These are phyloP conservation scores for Hanseniaspora singularis DNA, from an alignment of 805 yeast species.

Conservation along the genomic window DNA sequence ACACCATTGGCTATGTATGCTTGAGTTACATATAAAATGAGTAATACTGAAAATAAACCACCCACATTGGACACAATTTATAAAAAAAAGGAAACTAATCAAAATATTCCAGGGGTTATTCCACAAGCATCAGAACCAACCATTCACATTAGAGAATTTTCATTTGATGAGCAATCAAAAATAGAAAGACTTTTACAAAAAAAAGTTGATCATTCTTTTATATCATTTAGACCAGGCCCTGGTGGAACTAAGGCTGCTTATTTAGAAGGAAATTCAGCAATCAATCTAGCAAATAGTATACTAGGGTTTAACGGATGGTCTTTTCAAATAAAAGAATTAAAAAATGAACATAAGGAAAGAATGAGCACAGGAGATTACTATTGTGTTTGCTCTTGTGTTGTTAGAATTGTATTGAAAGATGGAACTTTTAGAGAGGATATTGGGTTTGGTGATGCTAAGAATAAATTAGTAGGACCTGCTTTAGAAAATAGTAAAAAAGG, in stretches of 20 bases:
- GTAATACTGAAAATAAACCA: background rate
- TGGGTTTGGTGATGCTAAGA: slow-evolving; percentile 75
- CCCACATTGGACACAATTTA: background rate
- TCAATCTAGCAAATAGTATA: slow-evolving; percentile 65
- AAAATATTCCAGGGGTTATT: too few species aligned
- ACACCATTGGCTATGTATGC: too few species aligned
- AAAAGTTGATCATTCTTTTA: slow-evolving; percentile 63
- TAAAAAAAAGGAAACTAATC: background rate
- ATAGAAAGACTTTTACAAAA: slow-evolving; percentile 19
- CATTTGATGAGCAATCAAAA: slow-evolving; percentile 4
- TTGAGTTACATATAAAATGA: background rate
- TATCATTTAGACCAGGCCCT: slow-evolving; percentile 64
- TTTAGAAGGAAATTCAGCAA: slow-evolving; percentile 75
- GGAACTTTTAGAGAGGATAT: slow-evolving; percentile 75
- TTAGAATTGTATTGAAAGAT: slow-evolving; percentile 58
- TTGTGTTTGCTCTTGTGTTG: slow-evolving; percentile 61
- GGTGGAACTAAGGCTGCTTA: slow-evolving; percentile 60
- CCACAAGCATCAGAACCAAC: background rate
- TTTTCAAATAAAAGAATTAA: slow-evolving; percentile 53
- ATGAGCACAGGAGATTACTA: slow-evolving; percentile 41
- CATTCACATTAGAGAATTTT: slow-evolving; percentile 14
- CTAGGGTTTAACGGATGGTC: slow-evolving; percentile 81
- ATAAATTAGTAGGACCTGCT: slow-evolving; percentile 58
- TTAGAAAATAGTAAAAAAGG: slow-evolving; percentile 77
- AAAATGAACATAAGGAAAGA: slow-evolving; percentile 61